Base-by-base conservation (phyloP, 768 basidiomycete genomes). In the Boletus pseudopeckii region DNA sequence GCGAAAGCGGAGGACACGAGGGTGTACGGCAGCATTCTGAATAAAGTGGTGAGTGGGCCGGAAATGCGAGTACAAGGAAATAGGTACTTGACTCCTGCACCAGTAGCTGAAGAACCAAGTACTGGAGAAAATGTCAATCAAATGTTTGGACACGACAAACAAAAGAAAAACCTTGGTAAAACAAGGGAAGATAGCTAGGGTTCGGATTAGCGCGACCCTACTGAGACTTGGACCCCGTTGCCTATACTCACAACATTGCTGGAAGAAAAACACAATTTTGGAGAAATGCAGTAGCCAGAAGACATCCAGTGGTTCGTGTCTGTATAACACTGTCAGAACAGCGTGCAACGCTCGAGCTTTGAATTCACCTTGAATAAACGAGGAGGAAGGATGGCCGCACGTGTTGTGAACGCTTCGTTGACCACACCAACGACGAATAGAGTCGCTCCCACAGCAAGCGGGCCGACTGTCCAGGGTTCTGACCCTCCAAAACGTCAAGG, bases 21-120 rank as follows among this genome's bases (percentile, higher is more conserved):
- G 3, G 87, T 89, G 65, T 74, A 91, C 0, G 90, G 80, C 8
- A 92, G 70, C 83, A 88, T 88, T 64, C 86, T 88, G 51, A 10
- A 53, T 5, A 36, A 7, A 20, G 10, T 1, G 1, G 20, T 63
- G 8, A 58, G 56, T 8, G 15, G 13, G 18, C 4, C 5, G 5
- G 6, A 22, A 20, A 18, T 30, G 2, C 11, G 9, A 36, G 34
- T 1, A 24, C 7, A 50, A 14, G 22, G 17, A 75, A 83, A 86
- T 37, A 88, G 63, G 66, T 61, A 84, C 86, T 79, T 74, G 18
- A 90, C 77, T 47, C 86, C 86, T 40, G 87, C 81, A 45, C 71
- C 78, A 0, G 86, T 89, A 5, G 88, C 86, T 18, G 85, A 85
- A 1, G 86, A 76, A 0, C 89, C 88, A 18, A 90, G 77, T 5